Percentiles rank a stretch among this genome's conserved stretches.
Conservation (phyloP, 2,329 filamentous ascomycete species). For the Clarireedia paspali region DNA sequence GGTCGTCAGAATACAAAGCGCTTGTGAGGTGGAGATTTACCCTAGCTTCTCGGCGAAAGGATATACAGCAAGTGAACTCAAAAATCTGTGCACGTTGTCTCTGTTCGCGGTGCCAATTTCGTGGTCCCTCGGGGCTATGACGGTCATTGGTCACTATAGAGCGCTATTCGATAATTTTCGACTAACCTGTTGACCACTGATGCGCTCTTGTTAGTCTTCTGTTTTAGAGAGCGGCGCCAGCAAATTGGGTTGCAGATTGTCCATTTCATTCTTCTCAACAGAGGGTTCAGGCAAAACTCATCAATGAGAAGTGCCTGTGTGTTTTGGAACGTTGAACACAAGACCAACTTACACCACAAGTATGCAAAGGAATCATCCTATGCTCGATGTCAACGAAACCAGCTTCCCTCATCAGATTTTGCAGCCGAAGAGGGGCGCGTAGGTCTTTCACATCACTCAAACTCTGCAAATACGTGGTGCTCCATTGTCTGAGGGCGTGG, state of each 20-base stretch:
- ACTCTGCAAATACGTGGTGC: constrained; percentile 52
- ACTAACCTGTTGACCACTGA: constrained; percentile 56
- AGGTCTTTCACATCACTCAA: constrained; percentile 59
- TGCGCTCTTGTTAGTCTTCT: not conserved
- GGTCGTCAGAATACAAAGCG: constrained; percentile 9
- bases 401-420: constrained; percentile 30
- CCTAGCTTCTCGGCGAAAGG: constrained; percentile 38
- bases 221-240: not conserved
- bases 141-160: not conserved
- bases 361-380: constrained; percentile 56
- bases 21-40: constrained; percentile 6
- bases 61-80: constrained; percentile 49
- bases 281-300: not conserved
- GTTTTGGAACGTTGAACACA: not conserved
- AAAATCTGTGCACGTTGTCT: constrained; percentile 45
- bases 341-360: constrained; percentile 40
- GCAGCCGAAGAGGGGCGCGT: constrained; percentile 52
- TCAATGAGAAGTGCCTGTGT: no score
- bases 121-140: constrained; percentile 41
- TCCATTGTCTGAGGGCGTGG: constrained; percentile 62
- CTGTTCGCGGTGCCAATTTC: constrained; percentile 47
- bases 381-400: constrained; percentile 64
- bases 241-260: not conserved
- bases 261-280: not conserved
- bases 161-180: not conserved